phyloP scores from a whole-genome alignment of 73 alveolate species.

The Tetrahymena borealis region DNA sequence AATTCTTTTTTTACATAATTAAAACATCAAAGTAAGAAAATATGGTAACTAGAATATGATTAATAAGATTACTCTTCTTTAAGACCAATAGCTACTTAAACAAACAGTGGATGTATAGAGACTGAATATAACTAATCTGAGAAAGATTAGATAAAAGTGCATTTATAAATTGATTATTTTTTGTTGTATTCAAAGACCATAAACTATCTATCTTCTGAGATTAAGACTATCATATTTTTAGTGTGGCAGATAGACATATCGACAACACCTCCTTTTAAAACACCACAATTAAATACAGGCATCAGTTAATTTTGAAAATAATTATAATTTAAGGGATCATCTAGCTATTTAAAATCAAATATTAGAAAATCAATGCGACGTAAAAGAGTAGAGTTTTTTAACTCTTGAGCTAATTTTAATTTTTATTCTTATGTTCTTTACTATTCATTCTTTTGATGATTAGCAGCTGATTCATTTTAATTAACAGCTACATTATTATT shows the following conservation, averaged over 20 bases:
- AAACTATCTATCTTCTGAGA: neutral
- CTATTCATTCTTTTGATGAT: neutral
- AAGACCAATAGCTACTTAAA: neutral
- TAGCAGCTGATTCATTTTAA: neutral
- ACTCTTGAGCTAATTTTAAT: neutral
- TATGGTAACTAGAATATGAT: too few species aligned
- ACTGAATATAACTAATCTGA: neutral
- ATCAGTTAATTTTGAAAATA: neutral
- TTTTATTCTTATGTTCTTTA: neutral
- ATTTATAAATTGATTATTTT: neutral
- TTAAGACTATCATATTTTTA: neutral
- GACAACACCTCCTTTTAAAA: neutral
- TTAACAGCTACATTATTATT: neutral
- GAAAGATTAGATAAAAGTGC: neutral
- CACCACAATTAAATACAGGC: neutral
- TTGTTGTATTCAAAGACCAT: neutral
- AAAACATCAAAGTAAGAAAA: too few species aligned
- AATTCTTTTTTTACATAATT: too few species aligned
- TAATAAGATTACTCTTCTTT: neutral
- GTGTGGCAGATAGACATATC: neutral
- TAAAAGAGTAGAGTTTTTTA: neutral
- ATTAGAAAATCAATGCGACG: neutral
- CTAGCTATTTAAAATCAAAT: neutral
- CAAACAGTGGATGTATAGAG: neutral
- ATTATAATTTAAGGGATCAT: neutral